Conservation (phyloP, 2,329 filamentous ascomycete species). For the Neobulgaria alba region DNA sequence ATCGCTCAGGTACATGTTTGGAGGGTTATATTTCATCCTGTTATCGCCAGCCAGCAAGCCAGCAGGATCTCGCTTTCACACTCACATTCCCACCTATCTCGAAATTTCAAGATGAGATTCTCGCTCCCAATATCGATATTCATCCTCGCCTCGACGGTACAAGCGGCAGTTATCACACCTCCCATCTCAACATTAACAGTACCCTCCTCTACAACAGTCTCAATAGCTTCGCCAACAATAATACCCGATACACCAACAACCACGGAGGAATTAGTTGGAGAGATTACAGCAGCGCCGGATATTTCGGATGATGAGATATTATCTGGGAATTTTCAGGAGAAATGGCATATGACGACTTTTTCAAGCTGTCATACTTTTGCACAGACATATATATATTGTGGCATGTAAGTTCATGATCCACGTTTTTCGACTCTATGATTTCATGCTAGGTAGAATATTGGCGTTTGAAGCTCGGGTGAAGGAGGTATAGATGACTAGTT, state of each 20-base stretch:
- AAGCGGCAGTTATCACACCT: too few species aligned
- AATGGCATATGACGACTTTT: conserved; percentile 26
- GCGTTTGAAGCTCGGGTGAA: background rate
- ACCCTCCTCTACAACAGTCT: too few species aligned
- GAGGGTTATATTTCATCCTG: too few species aligned
- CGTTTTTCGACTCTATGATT: background rate
- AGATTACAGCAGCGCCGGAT: conserved; percentile 12
- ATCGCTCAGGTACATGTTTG: too few species aligned
- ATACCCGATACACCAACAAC: conserved; percentile 1
- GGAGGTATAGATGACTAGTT: background rate
- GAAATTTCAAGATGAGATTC: too few species aligned
- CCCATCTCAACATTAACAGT: too few species aligned
- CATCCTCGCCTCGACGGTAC: too few species aligned
- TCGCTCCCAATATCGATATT: too few species aligned
- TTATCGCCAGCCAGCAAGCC: too few species aligned
- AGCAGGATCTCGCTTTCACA: conserved; percentile 28
- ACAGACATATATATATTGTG: conserved; percentile 17
- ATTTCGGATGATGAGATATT: conserved; percentile 4
- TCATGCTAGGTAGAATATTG: background rate
- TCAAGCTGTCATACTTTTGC: conserved; percentile 21
- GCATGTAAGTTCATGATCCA: conserved; percentile 13
- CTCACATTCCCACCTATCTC: too few species aligned
- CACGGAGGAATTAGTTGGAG: background rate
- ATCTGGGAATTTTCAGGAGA: conserved; percentile 11
- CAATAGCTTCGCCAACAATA: too few species aligned